A percentile compares a stretch with the other conserved stretches of the same genome.
Conservation (phyloP, 2,329 filamentous ascomycete species). For the Nigrospora sphaerica region DNA sequence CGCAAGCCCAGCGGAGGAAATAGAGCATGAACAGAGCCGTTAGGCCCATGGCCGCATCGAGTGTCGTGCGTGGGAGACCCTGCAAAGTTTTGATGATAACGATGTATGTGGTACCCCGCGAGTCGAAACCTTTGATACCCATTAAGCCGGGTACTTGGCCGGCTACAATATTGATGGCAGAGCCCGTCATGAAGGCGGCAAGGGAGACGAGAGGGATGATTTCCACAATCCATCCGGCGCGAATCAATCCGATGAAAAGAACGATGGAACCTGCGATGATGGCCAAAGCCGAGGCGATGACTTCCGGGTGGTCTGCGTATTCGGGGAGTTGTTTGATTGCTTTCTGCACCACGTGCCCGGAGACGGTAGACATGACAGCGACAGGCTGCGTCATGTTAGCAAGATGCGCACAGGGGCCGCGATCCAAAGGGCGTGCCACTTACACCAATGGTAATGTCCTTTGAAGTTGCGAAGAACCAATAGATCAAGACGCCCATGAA, state of each 20-base stretch:
- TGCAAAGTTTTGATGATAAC: constrained; percentile 81
- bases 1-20: constrained; percentile 60
- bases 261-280: constrained; percentile 75
- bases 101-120: constrained; percentile 68
- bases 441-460: constrained; percentile 95
- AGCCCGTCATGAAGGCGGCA: constrained; percentile 95
- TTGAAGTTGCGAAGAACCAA: constrained; percentile 97
- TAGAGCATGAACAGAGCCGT: constrained; percentile 75
- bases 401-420: constrained; percentile 6
- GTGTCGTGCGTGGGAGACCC: constrained; percentile 53
- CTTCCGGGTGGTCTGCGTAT: constrained; percentile 39
- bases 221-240: constrained; percentile 85
- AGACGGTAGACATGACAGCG: constrained; percentile 88
- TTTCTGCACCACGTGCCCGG: constrained; percentile 70
- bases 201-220: constrained; percentile 87
- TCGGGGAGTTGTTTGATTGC: constrained; percentile 51
- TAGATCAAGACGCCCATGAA: constrained; percentile 95
- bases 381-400: constrained; percentile 55
- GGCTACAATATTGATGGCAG: constrained; percentile 77
- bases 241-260: constrained; percentile 67
- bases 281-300: constrained; percentile 72
- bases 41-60: constrained; percentile 88
- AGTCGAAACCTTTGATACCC: constrained; percentile 70
- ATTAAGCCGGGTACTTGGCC: constrained; percentile 80
- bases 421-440: constrained; percentile 24